Evolutionary conservation across 345 rosid genomes (phyloP).

Genomic region (Fremontodendron californicum): DNA sequence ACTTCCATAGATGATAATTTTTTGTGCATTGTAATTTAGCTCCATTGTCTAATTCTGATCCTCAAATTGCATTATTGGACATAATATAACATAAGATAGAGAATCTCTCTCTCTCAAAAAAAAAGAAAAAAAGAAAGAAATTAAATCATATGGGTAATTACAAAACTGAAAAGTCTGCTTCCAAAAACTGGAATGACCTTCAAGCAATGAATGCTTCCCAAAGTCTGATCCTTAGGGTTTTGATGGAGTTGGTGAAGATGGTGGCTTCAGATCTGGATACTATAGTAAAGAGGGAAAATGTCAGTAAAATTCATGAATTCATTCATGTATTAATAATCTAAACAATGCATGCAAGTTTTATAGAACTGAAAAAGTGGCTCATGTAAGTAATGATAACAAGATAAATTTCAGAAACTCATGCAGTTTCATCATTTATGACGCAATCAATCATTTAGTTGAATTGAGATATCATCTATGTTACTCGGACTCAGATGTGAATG

Average conservation of each 20-base stretch:
- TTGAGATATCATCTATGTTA: not conserved
- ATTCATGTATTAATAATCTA: not conserved
- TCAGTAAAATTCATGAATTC: constrained; percentile 3
- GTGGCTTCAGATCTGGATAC: constrained; percentile 61
- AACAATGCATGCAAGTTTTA: not conserved
- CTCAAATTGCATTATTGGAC: not conserved
- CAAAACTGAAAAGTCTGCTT: not conserved
- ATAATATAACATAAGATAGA: not conserved
- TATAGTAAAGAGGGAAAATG: constrained; percentile 10
- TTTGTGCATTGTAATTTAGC: not conserved
- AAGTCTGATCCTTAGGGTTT: constrained; percentile 40
- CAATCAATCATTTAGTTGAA: not conserved
- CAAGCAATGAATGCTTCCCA: not conserved
- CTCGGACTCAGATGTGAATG: too few species aligned
- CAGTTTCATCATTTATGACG: too few species aligned
- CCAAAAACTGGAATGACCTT: not conserved
- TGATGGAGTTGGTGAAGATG: constrained; percentile 54
- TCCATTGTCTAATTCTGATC: not conserved
- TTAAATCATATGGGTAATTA: not conserved
- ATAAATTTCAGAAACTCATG: not conserved
- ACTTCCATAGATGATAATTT: too few species aligned
- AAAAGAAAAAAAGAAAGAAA: not conserved
- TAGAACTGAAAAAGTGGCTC: not conserved
- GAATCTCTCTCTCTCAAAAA: not conserved
- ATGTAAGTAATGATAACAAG: not conserved